Evolutionary conservation across 768 basidiomycete genomes (phyloP), one percentile per base, ranked within the genome.

Genomic region (Boletellus emodensis): DNA sequence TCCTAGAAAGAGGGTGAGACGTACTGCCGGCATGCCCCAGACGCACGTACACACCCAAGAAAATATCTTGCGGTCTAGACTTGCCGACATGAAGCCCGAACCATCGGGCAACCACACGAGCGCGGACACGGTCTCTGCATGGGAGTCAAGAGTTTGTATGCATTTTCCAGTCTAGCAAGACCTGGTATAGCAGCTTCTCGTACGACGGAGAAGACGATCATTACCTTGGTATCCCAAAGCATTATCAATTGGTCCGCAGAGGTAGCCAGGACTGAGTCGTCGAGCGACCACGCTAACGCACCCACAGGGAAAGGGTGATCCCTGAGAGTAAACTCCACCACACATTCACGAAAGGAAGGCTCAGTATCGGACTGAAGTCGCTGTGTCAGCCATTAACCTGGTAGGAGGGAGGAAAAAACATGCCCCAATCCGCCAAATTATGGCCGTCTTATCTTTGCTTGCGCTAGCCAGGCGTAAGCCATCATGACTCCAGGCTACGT

Each of bases 401-500:
- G 14, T 17, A 34, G 37, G 34, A 44, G 43, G 37, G 34, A 44
- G 43, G 47, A 53, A 44, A 37, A 44, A 48, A 71, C 87, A 61
- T 69, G 91, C 94, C 72, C 81, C 81, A 48, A 93, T 76, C 40
- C 77, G 77, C 94, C 94, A 98, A 44, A 98, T 87, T 48, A 96
- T 89, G 7, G 88, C 93, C 5, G 79, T 77, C 71, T 81, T 83
- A 69, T 98, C 95, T 67, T 82, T 90, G 49, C 94, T 87, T 34
- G 87, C 89, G 56, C 85, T 94, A 28, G 94, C 96, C 44, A 99
- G 75, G 60, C 79, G 84, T 43, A 70, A 68, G 2, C 96, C 96
- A 64, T 86, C 84, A 59, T 90, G 90, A 68, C 93, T 95, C 94
- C 94, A 99, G 64, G 87, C 87, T 52, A 98, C 69, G 63, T 88